Evolutionary conservation across 352 stramenopile species (phyloP).

Genomic region (Ophiocytium majus): DNA sequence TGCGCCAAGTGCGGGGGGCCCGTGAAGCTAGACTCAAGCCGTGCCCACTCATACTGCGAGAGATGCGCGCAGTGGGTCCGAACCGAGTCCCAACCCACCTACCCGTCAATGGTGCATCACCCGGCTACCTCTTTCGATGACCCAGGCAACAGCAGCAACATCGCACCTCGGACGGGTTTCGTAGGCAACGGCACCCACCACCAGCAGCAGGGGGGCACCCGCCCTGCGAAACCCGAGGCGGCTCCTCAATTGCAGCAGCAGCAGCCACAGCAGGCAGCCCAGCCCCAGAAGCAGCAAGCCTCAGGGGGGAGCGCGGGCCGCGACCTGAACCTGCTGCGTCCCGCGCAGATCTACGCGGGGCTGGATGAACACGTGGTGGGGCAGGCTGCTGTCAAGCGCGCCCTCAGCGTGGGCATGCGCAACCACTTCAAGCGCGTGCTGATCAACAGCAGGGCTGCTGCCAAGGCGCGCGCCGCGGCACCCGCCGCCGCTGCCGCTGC

Average conservation of each 20-base stretch:
- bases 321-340: constrained; percentile 34
- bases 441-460: neutral
- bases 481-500: neutral
- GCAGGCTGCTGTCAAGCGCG: constrained; percentile 93
- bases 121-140: neutral
- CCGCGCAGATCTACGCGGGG: constrained; percentile 84
- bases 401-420: constrained; percentile 88
- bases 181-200: neutral
- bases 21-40: neutral
- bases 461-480: too few relatives aligned
- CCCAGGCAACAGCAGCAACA: neutral
- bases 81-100: neutral
- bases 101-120: neutral
- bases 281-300: too few relatives aligned
- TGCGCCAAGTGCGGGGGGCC: neutral
- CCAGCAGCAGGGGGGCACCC: neutral
- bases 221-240: neutral
- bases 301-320: neutral
- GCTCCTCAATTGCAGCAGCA: neutral
- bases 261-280: neutral
- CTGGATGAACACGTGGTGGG: constrained; percentile 95
- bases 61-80: neutral
- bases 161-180: neutral
- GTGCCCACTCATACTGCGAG: neutral
- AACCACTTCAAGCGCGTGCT: constrained; percentile 96